Base-by-base conservation (phyloP, 192 early-diverging fungal genomes). In the Entomortierella beljakovae region DNA sequence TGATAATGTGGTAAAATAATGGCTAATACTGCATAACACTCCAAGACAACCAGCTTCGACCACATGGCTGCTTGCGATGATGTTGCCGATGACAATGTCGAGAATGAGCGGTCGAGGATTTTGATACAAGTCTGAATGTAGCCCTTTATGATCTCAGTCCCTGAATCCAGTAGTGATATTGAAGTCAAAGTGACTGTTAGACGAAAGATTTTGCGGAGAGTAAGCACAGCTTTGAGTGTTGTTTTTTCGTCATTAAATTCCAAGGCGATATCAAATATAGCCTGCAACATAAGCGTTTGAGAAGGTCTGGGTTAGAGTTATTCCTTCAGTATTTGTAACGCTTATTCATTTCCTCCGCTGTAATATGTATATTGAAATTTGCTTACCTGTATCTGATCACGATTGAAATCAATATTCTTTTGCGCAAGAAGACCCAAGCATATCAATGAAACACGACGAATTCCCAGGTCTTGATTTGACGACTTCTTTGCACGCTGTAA, bases 341-440 rank as follows among this genome's bases (percentile, higher is more conserved):
- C 20, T 46, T 46, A 20, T 46, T 6, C 37, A 8, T 6, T 38
- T 13, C 6, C 6, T 38, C 37, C 37, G 6, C 37, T 38, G 6
- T 13, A 8, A 13, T 8, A 6, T 38, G 37, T 8, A 38, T 38
- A 38, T 13, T 38, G 37, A 38, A 13, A 22, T 11, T 1, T 7
- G 42, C 13, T 31, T 69, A 77, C 74, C 74, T 65, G 64, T 37
- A 79, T 70, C 26, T 79, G 75, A 0, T 61, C 22, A 16, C 61
- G 68, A 59, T 46, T 64, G 37, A 79, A 79, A 20, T 79, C 68
- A 23, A 70, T 79, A 13, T 54, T 61, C 38, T 65, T 70, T 37
- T 70, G 67, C 0, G 75, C 75, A 23, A 79, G 33, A 0, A 51
- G 61, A 28, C 75, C 68, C 13, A 79, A 20, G 33, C 75, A 79